A percentile compares a stretch with the other conserved stretches of the same genome.
These are phyloP conservation scores for Sphaerulina vaccinii DNA, from an alignment of 2,329 filamentous ascomycete genomes.

Conservation along the genomic window DNA sequence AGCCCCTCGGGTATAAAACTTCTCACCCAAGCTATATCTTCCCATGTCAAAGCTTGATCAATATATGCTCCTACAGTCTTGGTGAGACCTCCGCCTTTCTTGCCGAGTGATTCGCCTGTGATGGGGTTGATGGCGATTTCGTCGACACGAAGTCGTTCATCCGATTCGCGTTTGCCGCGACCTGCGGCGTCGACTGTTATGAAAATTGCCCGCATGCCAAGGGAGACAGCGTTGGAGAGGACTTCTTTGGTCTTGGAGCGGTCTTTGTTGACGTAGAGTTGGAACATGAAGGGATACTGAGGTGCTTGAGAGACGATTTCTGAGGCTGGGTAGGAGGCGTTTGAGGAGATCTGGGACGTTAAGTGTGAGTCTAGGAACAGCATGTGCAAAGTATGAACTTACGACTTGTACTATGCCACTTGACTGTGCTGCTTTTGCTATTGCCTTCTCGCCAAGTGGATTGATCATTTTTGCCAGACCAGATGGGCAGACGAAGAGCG, in stretches of 20 bases:
- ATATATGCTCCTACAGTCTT: slow-evolving; percentile 56
- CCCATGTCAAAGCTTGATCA: slow-evolving; percentile 53
- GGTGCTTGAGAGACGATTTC: slow-evolving; percentile 32
- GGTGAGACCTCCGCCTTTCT: slow-evolving; percentile 52
- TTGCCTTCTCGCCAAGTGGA: slow-evolving; percentile 37
- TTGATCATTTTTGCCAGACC: slow-evolving; percentile 38
- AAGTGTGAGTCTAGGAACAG: not conserved
- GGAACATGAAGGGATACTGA: slow-evolving; percentile 52
- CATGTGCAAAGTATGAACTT: slow-evolving; percentile 1
- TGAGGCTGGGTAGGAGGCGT: slow-evolving; percentile 33
- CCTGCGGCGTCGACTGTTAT: slow-evolving; percentile 61
- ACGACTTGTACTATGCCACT: slow-evolving; percentile 31
- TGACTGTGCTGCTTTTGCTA: slow-evolving; percentile 32
- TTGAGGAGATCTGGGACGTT: slow-evolving; percentile 29
- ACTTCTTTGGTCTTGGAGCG: slow-evolving; percentile 52
- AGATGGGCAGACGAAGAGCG: slow-evolving; percentile 39
- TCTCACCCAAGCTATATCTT: slow-evolving; percentile 46
- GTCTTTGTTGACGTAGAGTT: slow-evolving; percentile 62
- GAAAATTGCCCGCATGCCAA: slow-evolving; percentile 55
- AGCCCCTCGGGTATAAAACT: slow-evolving; percentile 26
- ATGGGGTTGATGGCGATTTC: slow-evolving; percentile 30
- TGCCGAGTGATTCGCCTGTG: slow-evolving; percentile 47
- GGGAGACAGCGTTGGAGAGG: slow-evolving; percentile 46
- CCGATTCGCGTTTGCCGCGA: slow-evolving; percentile 54
- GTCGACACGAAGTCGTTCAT: slow-evolving; percentile 39